Percentiles rank a stretch among this genome's conserved stretches.
These are phyloP conservation scores for Aspergillus affinis DNA, from an alignment of 495 filamentous ascomycete species.

Conservation along the genomic window DNA sequence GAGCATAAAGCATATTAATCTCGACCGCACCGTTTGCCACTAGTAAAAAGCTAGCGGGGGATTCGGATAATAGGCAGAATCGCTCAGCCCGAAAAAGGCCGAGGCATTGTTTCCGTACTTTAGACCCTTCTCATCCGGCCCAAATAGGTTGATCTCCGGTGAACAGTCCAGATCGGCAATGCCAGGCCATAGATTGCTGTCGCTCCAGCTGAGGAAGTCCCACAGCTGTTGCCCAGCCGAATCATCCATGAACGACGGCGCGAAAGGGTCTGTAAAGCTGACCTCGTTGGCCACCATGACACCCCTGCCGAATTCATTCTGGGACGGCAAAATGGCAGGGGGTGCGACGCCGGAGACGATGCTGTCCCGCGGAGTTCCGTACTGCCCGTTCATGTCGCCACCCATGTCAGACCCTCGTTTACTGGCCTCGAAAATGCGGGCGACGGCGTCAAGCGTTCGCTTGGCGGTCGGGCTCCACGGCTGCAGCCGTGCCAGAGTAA, in stretches of 20 bases:
- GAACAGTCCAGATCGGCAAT: constrained; percentile 32
- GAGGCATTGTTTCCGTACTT: constrained; percentile 26
- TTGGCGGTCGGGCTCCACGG: constrained; percentile 71
- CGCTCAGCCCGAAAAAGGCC: constrained; percentile 30
- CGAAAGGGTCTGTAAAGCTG: constrained; percentile 29
- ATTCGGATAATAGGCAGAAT: constrained; percentile 33
- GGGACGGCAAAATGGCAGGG: constrained; percentile 15
- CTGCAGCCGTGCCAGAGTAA: constrained; percentile 66
- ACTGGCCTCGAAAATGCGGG: constrained; percentile 66
- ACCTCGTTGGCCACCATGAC: constrained; percentile 23
- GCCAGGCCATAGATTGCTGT: constrained; percentile 38
- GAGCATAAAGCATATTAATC: too few relatives aligned
- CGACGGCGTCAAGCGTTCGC: constrained; percentile 65
- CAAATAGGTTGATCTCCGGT: constrained; percentile 27
- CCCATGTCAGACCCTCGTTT: constrained; percentile 29
- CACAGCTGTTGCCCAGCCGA: constrained; percentile 39
- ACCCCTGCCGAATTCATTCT: constrained; percentile 22
- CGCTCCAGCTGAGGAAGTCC: constrained; percentile 47
- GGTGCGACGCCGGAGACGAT: constrained; percentile 9
- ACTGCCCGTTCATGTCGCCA: constrained; percentile 13
- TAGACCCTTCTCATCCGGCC: constrained; percentile 30
- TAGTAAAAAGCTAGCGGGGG: constrained; percentile 24
- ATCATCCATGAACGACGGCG: constrained; percentile 34
- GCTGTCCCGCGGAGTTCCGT: constrained; percentile 23
- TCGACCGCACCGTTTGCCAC: too few relatives aligned